phyloP scores from a whole-genome alignment of 2,329 filamentous ascomycete species.

The Fusarium sambucinum region DNA sequence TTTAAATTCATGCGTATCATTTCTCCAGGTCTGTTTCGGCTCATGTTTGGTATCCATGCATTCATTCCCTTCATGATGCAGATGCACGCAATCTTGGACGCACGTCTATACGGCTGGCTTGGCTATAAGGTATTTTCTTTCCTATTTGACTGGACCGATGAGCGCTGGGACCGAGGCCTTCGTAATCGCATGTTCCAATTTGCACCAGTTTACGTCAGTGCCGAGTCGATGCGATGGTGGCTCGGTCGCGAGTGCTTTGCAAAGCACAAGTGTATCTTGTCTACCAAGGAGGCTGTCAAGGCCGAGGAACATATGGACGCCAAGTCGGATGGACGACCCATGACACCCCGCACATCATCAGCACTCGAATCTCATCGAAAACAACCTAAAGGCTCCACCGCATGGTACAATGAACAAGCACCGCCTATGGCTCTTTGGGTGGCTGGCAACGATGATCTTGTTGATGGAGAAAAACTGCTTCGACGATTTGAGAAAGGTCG shows the following conservation, averaged over 20 bases:
- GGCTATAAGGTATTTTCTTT: slow-evolving; percentile 92
- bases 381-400: slow-evolving; percentile 64
- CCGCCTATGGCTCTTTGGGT: slow-evolving; percentile 93
- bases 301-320: slow-evolving; percentile 74
- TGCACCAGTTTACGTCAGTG: slow-evolving; percentile 87
- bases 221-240: slow-evolving; percentile 97
- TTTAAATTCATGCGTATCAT: slow-evolving; percentile 92
- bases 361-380: slow-evolving; percentile 52
- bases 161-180: slow-evolving; percentile 83
- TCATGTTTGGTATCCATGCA: slow-evolving; percentile 90
- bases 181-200: slow-evolving; percentile 91
- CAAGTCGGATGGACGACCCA: slow-evolving; percentile 24
- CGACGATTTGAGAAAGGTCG: slow-evolving; percentile 79
- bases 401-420: slow-evolving; percentile 85
- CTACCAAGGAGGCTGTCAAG: slow-evolving; percentile 76
- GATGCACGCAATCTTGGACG: slow-evolving; percentile 76
- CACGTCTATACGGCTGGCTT: slow-evolving; percentile 79
- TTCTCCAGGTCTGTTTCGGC: slow-evolving; percentile 78
- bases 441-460: slow-evolving; percentile 83
- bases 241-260: slow-evolving; percentile 86
- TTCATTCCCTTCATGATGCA: slow-evolving; percentile 96
- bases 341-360: slow-evolving; percentile 42
- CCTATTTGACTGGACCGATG: slow-evolving; percentile 88
- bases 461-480: slow-evolving; percentile 82
- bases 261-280: slow-evolving; percentile 84